A percentile compares a stretch with the other conserved stretches of the same genome.
These are phyloP conservation scores for Epichloe hybrida DNA, from an alignment of 2,329 filamentous ascomycete genomes.

Conservation along the genomic window DNA sequence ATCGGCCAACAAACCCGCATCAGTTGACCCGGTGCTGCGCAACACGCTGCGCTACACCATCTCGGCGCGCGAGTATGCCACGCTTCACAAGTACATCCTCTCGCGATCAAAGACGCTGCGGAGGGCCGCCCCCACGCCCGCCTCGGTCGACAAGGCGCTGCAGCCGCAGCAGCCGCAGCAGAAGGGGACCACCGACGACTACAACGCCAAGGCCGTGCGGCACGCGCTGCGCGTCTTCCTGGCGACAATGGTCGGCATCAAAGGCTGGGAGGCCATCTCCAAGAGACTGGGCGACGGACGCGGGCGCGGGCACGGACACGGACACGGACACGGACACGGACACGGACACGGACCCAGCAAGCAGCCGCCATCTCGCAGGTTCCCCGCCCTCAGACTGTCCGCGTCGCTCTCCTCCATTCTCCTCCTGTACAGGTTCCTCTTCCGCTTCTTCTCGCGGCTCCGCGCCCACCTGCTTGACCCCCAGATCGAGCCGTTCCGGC, in stretches of 20 bases:
- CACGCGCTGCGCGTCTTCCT: slow-evolving; percentile 60
- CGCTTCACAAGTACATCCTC: slow-evolving; percentile 70
- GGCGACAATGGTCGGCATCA: slow-evolving; percentile 48
- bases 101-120: slow-evolving; percentile 52
- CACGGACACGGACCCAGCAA: slow-evolving; percentile 19
- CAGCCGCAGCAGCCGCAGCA: slow-evolving; percentile 18
- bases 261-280: slow-evolving; percentile 43
- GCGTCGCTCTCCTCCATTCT: slow-evolving; percentile 75
- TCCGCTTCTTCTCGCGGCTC: slow-evolving; percentile 75
- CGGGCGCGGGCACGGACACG: slow-evolving; percentile 11
- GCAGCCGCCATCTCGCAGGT: slow-evolving; percentile 42
- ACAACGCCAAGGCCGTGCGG: slow-evolving; percentile 56
- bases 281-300: slow-evolving; percentile 29
- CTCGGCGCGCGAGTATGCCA: slow-evolving; percentile 70
- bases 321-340: background rate
- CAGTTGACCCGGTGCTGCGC: slow-evolving; percentile 58
- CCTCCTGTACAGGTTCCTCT: slow-evolving; percentile 76
- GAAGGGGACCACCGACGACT: slow-evolving; percentile 43
- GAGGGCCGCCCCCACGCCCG: slow-evolving; percentile 40
- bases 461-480: slow-evolving; percentile 66
- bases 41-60: slow-evolving; percentile 82
- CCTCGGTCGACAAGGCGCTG: slow-evolving; percentile 33
- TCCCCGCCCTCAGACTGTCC: slow-evolving; percentile 62
- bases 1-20: background rate
- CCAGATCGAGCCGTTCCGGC: slow-evolving; percentile 69